Evolutionary conservation across 768 basidiomycete genomes (phyloP), one percentile per base, ranked within the genome.

Genomic region (Auricularia sp.): DNA sequence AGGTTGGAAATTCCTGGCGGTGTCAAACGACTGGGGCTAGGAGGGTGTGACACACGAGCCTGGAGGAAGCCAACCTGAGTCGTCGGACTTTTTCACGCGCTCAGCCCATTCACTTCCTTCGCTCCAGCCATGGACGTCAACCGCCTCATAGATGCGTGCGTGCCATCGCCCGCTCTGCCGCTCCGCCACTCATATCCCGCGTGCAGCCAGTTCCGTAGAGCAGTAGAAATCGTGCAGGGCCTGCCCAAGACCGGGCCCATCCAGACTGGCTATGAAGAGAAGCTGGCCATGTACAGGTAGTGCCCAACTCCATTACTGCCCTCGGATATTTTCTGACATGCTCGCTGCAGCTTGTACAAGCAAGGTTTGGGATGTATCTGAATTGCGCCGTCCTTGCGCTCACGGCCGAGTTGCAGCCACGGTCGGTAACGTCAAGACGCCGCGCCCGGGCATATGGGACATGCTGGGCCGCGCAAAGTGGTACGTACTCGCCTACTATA

Each of bases 251-350:
- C 86, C 10, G 93, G 95, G 0, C 93, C 94, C 36, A 93, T 98
- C 70, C 93, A 97, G 74, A 97, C 94, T 0, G 90, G 85, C 67
- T 97, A 98, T 72, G 94, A 97, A 68, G 93, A 96, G 73, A 98
- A 98, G 74, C 77, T 98, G 14, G 83, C 85, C 11, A 92, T 98
- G 85, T 98, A 98, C 73, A 91, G 91, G 88, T 88, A 66, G 39
- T 39, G 59, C 12, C 3, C 39, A 61, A 18, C 16, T 35, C 43
- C 36, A 23, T 36, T 2, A 36, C 35, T 64, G 47, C 35, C 29
- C 33, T 62, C 54, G 35, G 59, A 11, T 63, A 36, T 2, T 60
- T 64, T 14, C 53, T 16, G 58, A 63, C 66, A 29, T 68, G 53
- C 69, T 68, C 51, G 14, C 62, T 61, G 44, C 64, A 94, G 92